Evolutionary conservation across 768 basidiomycete species (phyloP), one percentile per base, ranked within the genome.

Genomic region (Cystobasidium onofrii): DNA sequence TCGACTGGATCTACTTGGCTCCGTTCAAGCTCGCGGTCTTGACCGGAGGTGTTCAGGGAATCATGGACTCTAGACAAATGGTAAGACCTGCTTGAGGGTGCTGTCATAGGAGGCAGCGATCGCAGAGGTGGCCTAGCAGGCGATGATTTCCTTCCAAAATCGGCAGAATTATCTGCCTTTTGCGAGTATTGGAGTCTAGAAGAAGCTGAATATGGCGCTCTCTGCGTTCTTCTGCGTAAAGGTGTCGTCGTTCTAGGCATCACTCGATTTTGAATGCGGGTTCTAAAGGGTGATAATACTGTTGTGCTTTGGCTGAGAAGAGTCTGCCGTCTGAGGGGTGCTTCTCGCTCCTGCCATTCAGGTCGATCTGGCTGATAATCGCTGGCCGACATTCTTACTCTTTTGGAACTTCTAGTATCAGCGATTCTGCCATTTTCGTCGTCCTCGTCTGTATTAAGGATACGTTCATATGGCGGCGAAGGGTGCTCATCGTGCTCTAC

Each of bases 101-200:
- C 46, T 27, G 44, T 65, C 57, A 61, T 67, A 31, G 55, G 64
- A 65, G 33, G 73, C 54, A 65, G 55, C 36, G 33, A 54, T 55
- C 50, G 44, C 54, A 23, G 20, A 44, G 73, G 66, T 50, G 60
- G 61, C 33, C 55, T 55, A 66, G 71, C 18, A 73, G 67, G 62
- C 54, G 63, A 44, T 57, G 39, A 34, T 55, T 33, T 44, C 67
- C 27, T 54, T 55, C 60, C 77, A 72, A 70, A 73, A 44, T 33
- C 76, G 15, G 27, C 57, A 15, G 25, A 60, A 4, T 12, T 17
- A 20, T 27, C 29, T 15, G 29, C 33, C 20, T 20, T 60, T 13
- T 60, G 57, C 6, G 29, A 29, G 31, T 60, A 60, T 29, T 29
- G 57, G 2, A 60, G 20, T 29, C 57, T 27, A 4, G 57, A 60